These are phyloP conservation scores for Termitomyces sp. DNA, from an alignment of 768 basidiomycete genomes.

Conservation along the genomic window DNA sequence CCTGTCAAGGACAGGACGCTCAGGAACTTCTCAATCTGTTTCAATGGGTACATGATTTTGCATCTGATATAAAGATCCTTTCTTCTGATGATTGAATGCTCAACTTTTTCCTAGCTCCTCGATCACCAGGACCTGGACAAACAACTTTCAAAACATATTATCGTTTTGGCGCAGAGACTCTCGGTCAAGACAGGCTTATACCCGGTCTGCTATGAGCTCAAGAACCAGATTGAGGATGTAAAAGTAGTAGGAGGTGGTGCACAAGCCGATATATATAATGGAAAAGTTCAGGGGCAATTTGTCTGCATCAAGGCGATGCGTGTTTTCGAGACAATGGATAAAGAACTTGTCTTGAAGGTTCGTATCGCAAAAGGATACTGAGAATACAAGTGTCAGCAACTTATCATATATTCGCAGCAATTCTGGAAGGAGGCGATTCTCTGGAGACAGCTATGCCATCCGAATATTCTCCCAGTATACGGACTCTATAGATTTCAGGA, in stretches of 20 bases:
- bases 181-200: neutral
- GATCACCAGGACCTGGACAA: neutral
- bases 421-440: constrained; percentile 12
- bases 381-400: too few relatives aligned
- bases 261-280: constrained; percentile 6
- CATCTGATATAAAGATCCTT: neutral
- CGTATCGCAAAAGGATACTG: neutral
- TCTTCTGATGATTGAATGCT: neutral
- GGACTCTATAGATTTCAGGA: constrained; percentile 23
- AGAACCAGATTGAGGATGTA: neutral
- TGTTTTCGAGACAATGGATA: neutral
- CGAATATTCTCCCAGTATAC: constrained; percentile 31
- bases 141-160: neutral
- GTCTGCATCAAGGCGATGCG: constrained; percentile 7
- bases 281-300: neutral
- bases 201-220: constrained; percentile 1
- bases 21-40: neutral
- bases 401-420: neutral
- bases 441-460: constrained; percentile 13
- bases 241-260: neutral
- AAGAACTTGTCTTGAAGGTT: constrained; percentile 4
- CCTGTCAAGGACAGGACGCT: neutral
- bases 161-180: neutral
- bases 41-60: neutral
- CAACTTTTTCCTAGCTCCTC: neutral